Base-by-base conservation (phyloP, 495 filamentous ascomycete species). In the Penicillium macrosclerotiorum region DNA sequence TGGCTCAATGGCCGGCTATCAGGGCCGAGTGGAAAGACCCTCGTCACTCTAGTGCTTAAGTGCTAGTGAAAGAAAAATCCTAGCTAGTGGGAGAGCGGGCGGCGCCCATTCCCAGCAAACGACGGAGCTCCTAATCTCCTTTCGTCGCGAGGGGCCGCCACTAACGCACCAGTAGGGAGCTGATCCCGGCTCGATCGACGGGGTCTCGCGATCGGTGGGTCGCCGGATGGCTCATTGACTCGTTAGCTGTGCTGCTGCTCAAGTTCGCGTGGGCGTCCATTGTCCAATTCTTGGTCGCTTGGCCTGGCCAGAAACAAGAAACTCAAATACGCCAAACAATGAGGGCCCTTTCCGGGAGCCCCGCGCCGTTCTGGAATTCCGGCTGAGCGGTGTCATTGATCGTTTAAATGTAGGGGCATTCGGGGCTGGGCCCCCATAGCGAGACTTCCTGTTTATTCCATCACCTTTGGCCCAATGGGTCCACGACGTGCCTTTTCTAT, bases 131-230 rank as follows among this genome's bases (percentile, higher is more conserved):
- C 35, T 51, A 45, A 45, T 45, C 29, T 45, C 35, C 27, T 44
- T 50, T 44, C 26, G 20, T 38, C 18, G 14, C 14, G 30, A 45
- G 30, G 30, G 30, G 17, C 27, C 47, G 42, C 35, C 34, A 26
- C 34, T 25, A 22, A 42, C 45, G 50, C 57, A 45, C 22, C 35
- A 22, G 34, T 26, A 33, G 14, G 29, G 18, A 56, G 56, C 26
- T 39, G 42, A 55, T 50, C 49, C 49, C 37, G 50, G 49, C 52
- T 59, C 37, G 56, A 54, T 60, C 49, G 53, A 51, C 44, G 45
- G 37, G n/a, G n/a, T n/a, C 32, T 44, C 46, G 42, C 46, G 42
- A 54, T 49, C 46, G 33, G 47, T 46, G 50, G 50, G 50, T 27
- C 50, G 16, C 27, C 27, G 23, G 34, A 43, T 51, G 34, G 32